Base-by-base conservation (phyloP, 176 grass and related monocot genomes). In the Aegilops speltoides region DNA sequence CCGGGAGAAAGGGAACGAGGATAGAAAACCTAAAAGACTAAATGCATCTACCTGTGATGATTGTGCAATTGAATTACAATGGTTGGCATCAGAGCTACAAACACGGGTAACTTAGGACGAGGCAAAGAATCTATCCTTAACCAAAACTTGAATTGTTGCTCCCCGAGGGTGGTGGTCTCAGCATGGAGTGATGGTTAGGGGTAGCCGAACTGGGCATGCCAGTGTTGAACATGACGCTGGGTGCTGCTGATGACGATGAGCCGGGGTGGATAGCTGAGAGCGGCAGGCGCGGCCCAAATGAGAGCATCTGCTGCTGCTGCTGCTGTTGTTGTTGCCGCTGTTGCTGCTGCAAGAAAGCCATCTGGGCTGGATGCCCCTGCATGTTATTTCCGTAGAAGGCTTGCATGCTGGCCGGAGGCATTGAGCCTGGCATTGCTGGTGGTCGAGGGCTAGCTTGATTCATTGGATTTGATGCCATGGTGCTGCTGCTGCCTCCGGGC, bases 221-320 rank as follows among this genome's bases (percentile, higher is more conserved):
- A 19, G 89, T 83, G 87, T 87, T 93, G 71, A 94, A 96, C 90
- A 84, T 87, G 73, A 40, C 87, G 75, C 79, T 94, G n/a, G 89
- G 87, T 10, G 86, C 23, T 13, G 86, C 15, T 8, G 93, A 70
- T 14, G 85, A 79, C 3, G 94, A 69, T 36, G 89, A 77, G 12
- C 81, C 73, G 34, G 94, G 92, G 38, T 96, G 89, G 84, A 94
- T 96, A 20, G 94, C 97, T 6, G 97, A 90, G 10, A 96, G 88
- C 38, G 97, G 90, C 80, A 96, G 83, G 32, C 94, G 90, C 52
- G 90, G 90, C 5, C 97, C 90, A 0, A 96, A 94, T 34, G 90
- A 89, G 32, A 93, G 89, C 88, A 91, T 93, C 81, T 96, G 95
- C 74, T 86, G 83, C 80, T 83, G 82, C 80, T 96, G 95, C 74